Conservation (phyloP, 257 asterid genomes). For the Galeopsis tetrahit region DNA sequence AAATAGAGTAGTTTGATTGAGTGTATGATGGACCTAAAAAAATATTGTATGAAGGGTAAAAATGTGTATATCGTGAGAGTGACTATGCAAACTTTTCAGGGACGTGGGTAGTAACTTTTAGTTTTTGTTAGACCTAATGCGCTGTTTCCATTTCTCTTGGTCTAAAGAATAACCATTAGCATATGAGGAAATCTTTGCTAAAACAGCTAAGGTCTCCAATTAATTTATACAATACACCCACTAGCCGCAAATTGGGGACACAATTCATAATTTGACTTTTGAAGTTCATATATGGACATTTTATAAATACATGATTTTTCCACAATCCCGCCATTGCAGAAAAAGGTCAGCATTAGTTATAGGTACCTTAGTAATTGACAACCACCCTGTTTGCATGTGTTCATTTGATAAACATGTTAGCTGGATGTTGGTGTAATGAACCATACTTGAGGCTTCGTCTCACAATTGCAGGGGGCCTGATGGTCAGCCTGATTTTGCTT, state of each 20-base stretch:
- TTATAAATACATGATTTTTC: not conserved
- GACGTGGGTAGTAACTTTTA: too few relatives aligned
- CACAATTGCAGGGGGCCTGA: constrained; percentile 16
- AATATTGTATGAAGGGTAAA: too few relatives aligned
- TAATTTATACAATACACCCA: not conserved
- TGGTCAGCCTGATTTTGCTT: constrained; percentile 11
- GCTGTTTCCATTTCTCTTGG: constrained; percentile 3
- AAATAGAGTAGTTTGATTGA: too few relatives aligned
- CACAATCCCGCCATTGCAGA: not conserved
- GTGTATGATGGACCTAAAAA: too few relatives aligned
- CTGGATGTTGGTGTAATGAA: not conserved
- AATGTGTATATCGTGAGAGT: too few relatives aligned
- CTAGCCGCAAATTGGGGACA: constrained; percentile 4
- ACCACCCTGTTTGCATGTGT: constrained; percentile 18
- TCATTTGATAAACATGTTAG: constrained; percentile 10
- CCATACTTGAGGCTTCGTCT: constrained; percentile 6
- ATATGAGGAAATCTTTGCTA: not conserved
- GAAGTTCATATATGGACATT: not conserved
- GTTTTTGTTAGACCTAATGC: constrained; percentile 12
- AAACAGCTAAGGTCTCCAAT: constrained; percentile 13
- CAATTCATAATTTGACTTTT: not conserved
- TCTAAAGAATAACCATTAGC: constrained; percentile 3
- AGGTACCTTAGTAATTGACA: constrained; percentile 3
- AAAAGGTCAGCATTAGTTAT: constrained; percentile 5
- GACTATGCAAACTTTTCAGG: too few relatives aligned